A percentile compares a stretch with the other conserved stretches of the same genome.
These are phyloP conservation scores for Lolium multiflorum DNA, from an alignment of 176 grass and related monocot species.

Conservation along the genomic window DNA sequence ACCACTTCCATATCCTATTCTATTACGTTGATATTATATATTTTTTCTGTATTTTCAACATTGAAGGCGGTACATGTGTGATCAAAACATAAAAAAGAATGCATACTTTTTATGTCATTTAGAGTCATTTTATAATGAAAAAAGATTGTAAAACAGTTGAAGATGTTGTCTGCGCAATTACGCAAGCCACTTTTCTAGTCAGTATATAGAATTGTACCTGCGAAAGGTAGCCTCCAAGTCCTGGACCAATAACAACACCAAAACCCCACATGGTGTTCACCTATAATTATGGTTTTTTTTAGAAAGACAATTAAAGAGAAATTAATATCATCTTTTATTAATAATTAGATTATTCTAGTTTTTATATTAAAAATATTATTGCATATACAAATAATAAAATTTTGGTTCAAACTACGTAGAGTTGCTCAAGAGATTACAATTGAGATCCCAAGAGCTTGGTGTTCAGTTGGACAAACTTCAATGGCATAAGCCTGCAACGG, in stretches of 20 bases:
- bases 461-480: slow-evolving; percentile 54
- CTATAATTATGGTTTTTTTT: slow-evolving; percentile 14
- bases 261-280: slow-evolving; percentile 67
- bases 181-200: background rate
- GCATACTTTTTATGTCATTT: background rate
- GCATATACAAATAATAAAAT: background rate
- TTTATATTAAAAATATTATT: background rate
- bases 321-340: background rate
- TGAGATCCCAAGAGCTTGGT: slow-evolving; percentile 58
- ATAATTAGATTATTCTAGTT: background rate
- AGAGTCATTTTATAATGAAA: background rate
- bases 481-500: slow-evolving; percentile 48
- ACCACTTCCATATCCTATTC: background rate
- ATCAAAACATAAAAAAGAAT: background rate
- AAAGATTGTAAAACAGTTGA: background rate
- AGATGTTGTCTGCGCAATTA: background rate
- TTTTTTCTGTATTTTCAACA: too few relatives aligned
- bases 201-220: slow-evolving; percentile 46
- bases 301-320: background rate
- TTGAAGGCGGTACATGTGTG: too few relatives aligned
- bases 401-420: background rate
- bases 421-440: slow-evolving; percentile 39
- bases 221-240: slow-evolving; percentile 83
- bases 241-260: slow-evolving; percentile 79
- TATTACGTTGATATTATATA: background rate